A percentile compares a stretch with the other conserved stretches of the same genome.
Conservation (phyloP, 108 stramenopile species). For the Skeletonema costatum region DNA sequence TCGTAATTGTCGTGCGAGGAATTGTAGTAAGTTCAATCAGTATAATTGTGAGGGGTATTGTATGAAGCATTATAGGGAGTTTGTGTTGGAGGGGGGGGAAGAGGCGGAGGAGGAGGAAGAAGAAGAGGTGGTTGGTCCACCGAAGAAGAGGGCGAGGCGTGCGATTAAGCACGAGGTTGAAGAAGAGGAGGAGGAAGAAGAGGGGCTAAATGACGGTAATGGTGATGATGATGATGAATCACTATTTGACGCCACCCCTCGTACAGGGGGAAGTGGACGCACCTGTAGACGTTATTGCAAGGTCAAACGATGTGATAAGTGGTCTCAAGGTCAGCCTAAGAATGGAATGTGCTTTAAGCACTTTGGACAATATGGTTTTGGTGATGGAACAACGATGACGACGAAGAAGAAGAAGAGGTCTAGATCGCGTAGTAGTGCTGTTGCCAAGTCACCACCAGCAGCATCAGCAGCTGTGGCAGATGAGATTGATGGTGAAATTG, state of each 20-base stretch:
- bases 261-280: neutral
- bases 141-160: neutral
- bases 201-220: neutral
- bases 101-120: neutral
- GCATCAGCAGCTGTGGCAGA: too few species aligned
- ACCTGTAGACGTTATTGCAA: neutral
- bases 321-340: neutral
- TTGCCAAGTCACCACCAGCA: neutral
- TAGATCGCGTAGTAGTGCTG: neutral
- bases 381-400: neutral
- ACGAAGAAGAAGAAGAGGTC: neutral
- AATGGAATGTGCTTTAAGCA: neutral
- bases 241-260: neutral
- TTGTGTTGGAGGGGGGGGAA: neutral
- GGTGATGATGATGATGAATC: neutral
- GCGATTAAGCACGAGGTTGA: neutral
- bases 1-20: neutral
- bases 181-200: neutral
- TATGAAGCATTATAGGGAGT: neutral
- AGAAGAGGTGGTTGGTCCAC: neutral
- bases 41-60: conserved; percentile 14
- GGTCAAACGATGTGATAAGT: neutral
- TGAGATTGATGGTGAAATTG: neutral
- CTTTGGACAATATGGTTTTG: neutral
- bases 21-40: conserved; percentile 10